Conservation (phyloP, 768 basidiomycete genomes). For the Dacryopinax primogenitus region DNA sequence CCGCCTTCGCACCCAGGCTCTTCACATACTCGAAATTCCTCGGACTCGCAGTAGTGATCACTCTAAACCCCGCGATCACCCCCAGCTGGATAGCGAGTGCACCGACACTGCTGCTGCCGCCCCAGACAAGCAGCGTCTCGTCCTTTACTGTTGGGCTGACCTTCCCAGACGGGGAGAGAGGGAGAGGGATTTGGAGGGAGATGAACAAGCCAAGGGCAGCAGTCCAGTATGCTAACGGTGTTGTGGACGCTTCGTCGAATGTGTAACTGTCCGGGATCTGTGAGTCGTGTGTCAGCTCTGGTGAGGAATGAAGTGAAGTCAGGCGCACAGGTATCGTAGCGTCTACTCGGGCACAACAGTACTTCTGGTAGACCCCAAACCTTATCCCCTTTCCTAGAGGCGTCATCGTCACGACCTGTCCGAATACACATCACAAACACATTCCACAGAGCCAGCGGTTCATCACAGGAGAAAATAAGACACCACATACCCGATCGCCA, state of each 20-base stretch:
- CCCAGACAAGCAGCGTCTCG: slow-evolving; percentile 37
- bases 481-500: slow-evolving; percentile 42
- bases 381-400: neutral
- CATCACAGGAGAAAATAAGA: slow-evolving; percentile 2
- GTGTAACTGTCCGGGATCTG: slow-evolving; percentile 38
- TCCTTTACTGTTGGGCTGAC: slow-evolving; percentile 25
- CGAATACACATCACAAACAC: neutral
- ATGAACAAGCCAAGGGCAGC: slow-evolving; percentile 40
- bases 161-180: slow-evolving; percentile 20
- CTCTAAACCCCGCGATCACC: slow-evolving; percentile 24
- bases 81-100: slow-evolving; percentile 24
- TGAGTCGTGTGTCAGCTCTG: slow-evolving; percentile 24
- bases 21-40: slow-evolving; percentile 30
- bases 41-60: slow-evolving; percentile 28
- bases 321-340: neutral
- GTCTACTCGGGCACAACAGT: neutral
- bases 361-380: slow-evolving; percentile 12
- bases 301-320: slow-evolving; percentile 13
- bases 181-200: neutral
- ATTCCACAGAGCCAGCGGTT: no score
- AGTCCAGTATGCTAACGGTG: slow-evolving; percentile 39
- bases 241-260: slow-evolving; percentile 38
- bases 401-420: neutral
- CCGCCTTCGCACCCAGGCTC: slow-evolving; percentile 29
- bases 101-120: slow-evolving; percentile 39